Percentiles rank a stretch among this genome's conserved stretches.
Conservation (phyloP, 2,329 filamentous ascomycete genomes). For the Dendryphion nanum region DNA sequence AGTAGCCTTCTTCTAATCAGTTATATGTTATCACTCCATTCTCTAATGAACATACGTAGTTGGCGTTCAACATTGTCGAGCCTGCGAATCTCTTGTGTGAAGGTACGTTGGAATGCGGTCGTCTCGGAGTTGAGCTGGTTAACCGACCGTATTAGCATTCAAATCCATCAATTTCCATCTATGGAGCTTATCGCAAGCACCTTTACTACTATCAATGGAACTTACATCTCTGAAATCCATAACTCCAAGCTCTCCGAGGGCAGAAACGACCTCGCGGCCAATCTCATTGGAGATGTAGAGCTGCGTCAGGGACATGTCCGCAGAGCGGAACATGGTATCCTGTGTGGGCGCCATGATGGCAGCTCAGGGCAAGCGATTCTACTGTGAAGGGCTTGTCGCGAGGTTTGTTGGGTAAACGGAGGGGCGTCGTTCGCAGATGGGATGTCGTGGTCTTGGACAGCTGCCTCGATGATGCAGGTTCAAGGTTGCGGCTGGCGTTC, state of each 20-base stretch:
- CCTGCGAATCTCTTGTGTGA: slow-evolving; percentile 94
- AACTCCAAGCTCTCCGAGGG: slow-evolving; percentile 89
- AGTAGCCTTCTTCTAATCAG: slow-evolving; percentile 66
- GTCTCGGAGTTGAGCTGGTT: slow-evolving; percentile 84
- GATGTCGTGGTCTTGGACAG: slow-evolving; percentile 30
- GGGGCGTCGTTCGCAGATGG: too few species aligned
- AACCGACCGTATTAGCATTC: slow-evolving; percentile 23
- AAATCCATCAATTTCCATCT: slow-evolving; percentile 16
- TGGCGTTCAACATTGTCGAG: slow-evolving; percentile 98
- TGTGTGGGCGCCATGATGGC: slow-evolving; percentile 60
- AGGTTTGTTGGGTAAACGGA: slow-evolving; percentile 18
- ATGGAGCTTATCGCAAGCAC: slow-evolving; percentile 13
- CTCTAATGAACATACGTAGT: slow-evolving; percentile 66
- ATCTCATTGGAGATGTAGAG: slow-evolving; percentile 99
- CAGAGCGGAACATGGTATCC: slow-evolving; percentile 98
- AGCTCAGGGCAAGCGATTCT: slow-evolving; percentile 26
- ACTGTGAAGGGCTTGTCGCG: slow-evolving; percentile 22
- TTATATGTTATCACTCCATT: slow-evolving; percentile 1
- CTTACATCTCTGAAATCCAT: slow-evolving; percentile 97
- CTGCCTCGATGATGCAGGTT: slow-evolving; percentile 17
- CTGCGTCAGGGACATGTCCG: slow-evolving; percentile 99
- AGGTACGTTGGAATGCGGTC: slow-evolving; percentile 93
- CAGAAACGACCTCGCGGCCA: slow-evolving; percentile 93
- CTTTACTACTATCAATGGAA: slow-evolving; percentile 12
- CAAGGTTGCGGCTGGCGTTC: too few species aligned